Evolutionary conservation across 768 basidiomycete genomes (phyloP), one percentile per base, ranked within the genome.

Genomic region (Cantharellus anzutake): DNA sequence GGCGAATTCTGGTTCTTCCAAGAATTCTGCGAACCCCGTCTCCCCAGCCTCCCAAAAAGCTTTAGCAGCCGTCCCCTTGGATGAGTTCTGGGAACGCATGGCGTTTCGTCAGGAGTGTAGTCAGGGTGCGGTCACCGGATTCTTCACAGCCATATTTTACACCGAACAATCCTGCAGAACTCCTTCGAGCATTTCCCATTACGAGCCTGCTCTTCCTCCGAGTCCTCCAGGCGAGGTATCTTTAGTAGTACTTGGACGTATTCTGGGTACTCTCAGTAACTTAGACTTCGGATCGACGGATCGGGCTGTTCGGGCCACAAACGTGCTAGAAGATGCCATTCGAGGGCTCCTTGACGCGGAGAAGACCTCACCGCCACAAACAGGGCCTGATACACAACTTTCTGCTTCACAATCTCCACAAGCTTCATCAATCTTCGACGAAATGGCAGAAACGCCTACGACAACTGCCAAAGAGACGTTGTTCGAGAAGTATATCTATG

Each of bases 51-150:
- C 42, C 38, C 59, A 61, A 61, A 50, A 16, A 37, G 56, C 56
- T 14, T 41, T 42, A 5, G 56, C 56, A 57, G 38, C 56, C 16
- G 38, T 57, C 60, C 4, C 58, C 0, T 65, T 78, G 42, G 84
- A 84, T 44, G 93, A 96, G 67, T 99, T 93, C 70, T 99, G 94
- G 93, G 92, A 96, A 70, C 79, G 91, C 14, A 92, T 99, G 85
- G 89, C 84, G 44, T 94, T 87, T 70, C 78, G 96, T 37, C 94
- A 97, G 68, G 96, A 99, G 70, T 97, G 94, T 67, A 78, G 85
- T 51, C 78, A 83, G 41, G 92, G 93, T 2, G 85, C 87, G 2
- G 79, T 94, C 14, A 97, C 92, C 2, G 94, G 87, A 0, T 99
- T 99, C 73, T 97, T 97, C 68, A 78, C 80, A n/a, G 74, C 78